Percentiles rank a stretch among this genome's conserved stretches.
These are phyloP conservation scores for Puccinellia tenuiflora DNA, from an alignment of 176 grass and related monocot species.

Conservation along the genomic window DNA sequence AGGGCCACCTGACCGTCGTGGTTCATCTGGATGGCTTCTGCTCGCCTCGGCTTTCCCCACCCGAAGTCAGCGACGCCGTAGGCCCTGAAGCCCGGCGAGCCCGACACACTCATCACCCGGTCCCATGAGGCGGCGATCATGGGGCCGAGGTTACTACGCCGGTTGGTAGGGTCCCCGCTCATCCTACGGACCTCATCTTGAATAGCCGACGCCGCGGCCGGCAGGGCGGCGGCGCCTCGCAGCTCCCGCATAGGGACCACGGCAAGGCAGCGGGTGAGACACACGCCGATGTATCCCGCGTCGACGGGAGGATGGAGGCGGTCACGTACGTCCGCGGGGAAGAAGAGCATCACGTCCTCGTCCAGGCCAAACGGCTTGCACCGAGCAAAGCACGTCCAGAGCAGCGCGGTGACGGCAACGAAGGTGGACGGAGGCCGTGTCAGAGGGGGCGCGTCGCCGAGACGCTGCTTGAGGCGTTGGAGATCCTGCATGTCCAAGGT, in stretches of 20 bases:
- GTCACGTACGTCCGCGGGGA: constrained; percentile 30
- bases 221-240: not conserved
- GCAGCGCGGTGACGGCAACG: constrained; percentile 21
- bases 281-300: constrained; percentile 25
- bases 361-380: not conserved
- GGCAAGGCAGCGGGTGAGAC: not conserved
- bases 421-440: constrained; percentile 30
- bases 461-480: constrained; percentile 26
- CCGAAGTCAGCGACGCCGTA: constrained; percentile 42
- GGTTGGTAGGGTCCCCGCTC: too few relatives aligned
- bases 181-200: not conserved
- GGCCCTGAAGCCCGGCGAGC: constrained; percentile 28
- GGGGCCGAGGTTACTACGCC: too few relatives aligned
- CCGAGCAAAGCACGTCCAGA: constrained; percentile 24
- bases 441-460: not conserved
- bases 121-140: too few relatives aligned
- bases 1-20: not conserved
- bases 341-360: constrained; percentile 12
- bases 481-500: not conserved
- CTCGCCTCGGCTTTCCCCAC: constrained; percentile 40
- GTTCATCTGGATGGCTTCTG: constrained; percentile 35
- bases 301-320: constrained; percentile 33
- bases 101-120: not conserved
- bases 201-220: not conserved
- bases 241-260: constrained; percentile 11